Percentiles rank a stretch among this genome's conserved stretches.
Conservation (phyloP, 1,139 yeast species). For the Pichia norvegensis region DNA sequence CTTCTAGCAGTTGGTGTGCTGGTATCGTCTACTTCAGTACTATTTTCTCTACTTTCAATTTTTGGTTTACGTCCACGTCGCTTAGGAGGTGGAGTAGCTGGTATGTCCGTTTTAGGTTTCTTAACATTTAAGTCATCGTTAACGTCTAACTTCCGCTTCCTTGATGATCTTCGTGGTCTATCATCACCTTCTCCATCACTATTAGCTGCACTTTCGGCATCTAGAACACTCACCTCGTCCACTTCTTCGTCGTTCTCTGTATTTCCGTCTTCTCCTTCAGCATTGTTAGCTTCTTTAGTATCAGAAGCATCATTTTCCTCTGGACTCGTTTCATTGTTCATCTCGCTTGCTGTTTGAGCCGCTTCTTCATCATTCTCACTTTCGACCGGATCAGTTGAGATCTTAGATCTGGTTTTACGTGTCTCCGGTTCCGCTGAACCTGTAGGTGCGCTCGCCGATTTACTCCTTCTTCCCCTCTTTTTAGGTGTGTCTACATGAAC, state of each 20-base stretch:
- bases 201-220: background rate
- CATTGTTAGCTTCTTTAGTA: background rate
- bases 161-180: slow-evolving; percentile 4
- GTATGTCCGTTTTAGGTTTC: background rate
- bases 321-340: slow-evolving; percentile 10
- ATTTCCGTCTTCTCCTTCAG: background rate
- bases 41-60: background rate
- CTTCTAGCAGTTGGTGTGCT: slow-evolving; percentile 2
- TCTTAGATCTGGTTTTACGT: background rate
- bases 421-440: background rate
- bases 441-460: background rate
- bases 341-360: slow-evolving; percentile 1
- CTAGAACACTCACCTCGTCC: background rate
- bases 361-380: background rate
- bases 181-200: slow-evolving; percentile 2
- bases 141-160: slow-evolving; percentile 1
- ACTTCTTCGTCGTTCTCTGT: background rate
- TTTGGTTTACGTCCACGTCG: slow-evolving; percentile 11
- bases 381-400: slow-evolving; percentile 2
- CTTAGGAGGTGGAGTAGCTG: slow-evolving; percentile 1
- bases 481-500: background rate
- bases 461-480: background rate
- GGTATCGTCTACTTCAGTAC: background rate
- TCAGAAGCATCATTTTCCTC: background rate
- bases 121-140: background rate